Evolutionary conservation across 192 early-diverging fungal genomes (phyloP), one percentile per base, ranked within the genome.

Genomic region (Backusella liffmaniae): DNA sequence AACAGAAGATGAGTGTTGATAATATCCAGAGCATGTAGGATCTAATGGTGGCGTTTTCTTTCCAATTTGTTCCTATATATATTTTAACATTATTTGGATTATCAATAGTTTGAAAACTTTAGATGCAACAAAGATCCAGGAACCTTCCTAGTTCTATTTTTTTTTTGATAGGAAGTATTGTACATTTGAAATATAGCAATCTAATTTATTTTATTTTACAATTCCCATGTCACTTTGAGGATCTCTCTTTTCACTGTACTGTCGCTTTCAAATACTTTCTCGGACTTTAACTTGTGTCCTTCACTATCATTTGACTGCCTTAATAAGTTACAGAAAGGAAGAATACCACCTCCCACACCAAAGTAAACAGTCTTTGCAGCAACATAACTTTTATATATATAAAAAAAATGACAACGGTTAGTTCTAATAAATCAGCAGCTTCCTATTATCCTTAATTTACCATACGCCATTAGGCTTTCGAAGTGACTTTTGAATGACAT

Each of bases 331-430:
- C 89, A 77, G 80, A 98, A 98, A 46, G 91, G 83, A 18, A 92
- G 81, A 35, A 96, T 87, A 21, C 92, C 92, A 6, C 97, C 97
- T 30, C 92, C 89, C 1, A 96, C 95, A 26, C 97, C 97, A 91
- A 99, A 99, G 80, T 99, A 99, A 7, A 92, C 91, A 0, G 93
- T 90, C 77, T 99, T 99, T 73, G 96, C 96, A 18, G 96, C 96
- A 8, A 99, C 87, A 36, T 92, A 90, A 10, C 91, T 90, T 62
- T 26, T 62, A 8, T 29, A 13, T 66, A 65, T 51, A 67, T 32
- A 26, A 62, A 44, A 23, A n/a, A 30, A 6, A 35, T 49, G 30
- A 1, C 32, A 67, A n/a, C 49, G 15, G 59, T 34, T 62, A 62
- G 56, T 29, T 12, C 8, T 0, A 62, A 62, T 62, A 9, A 29